These are phyloP conservation scores for Claviceps arundinis DNA, from an alignment of 2,329 filamentous ascomycete species.

Conservation along the genomic window DNA sequence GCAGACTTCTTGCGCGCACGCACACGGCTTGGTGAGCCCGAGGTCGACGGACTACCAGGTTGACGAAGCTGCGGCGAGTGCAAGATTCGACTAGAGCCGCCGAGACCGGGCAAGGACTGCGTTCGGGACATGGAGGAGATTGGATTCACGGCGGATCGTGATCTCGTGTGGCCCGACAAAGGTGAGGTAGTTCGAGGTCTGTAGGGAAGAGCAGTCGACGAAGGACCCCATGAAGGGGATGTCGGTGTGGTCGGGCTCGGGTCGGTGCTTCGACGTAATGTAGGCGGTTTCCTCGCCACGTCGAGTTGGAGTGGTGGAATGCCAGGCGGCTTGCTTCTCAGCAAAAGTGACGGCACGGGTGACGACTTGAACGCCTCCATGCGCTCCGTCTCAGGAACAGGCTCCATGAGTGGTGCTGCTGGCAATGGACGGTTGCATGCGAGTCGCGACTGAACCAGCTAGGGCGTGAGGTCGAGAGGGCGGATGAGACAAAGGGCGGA, in stretches of 20 bases:
- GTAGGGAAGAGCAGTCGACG: conserved; percentile 36
- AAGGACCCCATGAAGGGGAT: conserved; percentile 32
- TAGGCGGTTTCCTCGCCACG: conserved; percentile 35
- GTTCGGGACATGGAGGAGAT: conserved; percentile 47
- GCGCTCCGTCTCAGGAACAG: conserved; percentile 53
- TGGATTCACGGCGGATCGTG: conserved; percentile 42
- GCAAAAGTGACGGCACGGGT: conserved; percentile 37
- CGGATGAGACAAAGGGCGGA: background rate
- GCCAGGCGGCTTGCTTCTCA: conserved; percentile 23
- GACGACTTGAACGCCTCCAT: conserved; percentile 53
- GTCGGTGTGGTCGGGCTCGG: conserved; percentile 39
- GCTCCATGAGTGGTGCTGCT: conserved; percentile 38
- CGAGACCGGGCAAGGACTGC: conserved; percentile 51
- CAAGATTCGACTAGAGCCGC: conserved; percentile 44
- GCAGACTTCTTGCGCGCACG: conserved; percentile 41
- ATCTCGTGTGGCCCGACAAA: conserved; percentile 42
- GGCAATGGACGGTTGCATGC: background rate
- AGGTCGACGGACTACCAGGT: conserved; percentile 34
- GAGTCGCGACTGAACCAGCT: background rate
- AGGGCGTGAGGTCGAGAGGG: background rate
- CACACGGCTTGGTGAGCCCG: conserved; percentile 37
- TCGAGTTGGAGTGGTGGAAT: conserved; percentile 29
- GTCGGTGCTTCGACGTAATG: conserved; percentile 45
- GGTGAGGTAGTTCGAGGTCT: conserved; percentile 51
- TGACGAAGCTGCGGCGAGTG: conserved; percentile 36